Evolutionary conservation across 257 asterid species (phyloP).

Genomic region (Fraxinus anomala): DNA sequence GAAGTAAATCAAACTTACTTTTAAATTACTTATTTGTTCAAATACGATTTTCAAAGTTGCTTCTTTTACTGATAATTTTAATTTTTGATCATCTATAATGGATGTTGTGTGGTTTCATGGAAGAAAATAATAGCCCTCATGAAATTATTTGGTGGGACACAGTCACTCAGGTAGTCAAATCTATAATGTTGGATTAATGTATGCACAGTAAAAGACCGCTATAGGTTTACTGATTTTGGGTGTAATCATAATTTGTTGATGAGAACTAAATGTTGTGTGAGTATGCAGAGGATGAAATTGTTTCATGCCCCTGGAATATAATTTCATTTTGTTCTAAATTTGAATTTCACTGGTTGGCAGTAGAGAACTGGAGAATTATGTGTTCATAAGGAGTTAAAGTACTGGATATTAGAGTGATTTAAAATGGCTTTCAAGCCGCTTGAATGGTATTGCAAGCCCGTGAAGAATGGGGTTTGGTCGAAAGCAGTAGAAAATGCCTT

Average conservation of each 20-base stretch:
- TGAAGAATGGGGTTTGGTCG: slow-evolving; percentile 75
- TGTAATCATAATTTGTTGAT: background rate
- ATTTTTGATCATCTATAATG: background rate
- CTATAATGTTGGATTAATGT: background rate
- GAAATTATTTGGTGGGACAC: background rate
- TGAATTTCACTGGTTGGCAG: slow-evolving; percentile 7
- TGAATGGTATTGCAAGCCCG: slow-evolving; percentile 91
- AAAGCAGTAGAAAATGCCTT: slow-evolving; percentile 78
- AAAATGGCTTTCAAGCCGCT: slow-evolving; percentile 74
- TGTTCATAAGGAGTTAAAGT: slow-evolving; percentile 30
- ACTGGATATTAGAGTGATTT: slow-evolving; percentile 20
- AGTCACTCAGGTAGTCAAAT: background rate
- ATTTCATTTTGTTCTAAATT: slow-evolving; percentile 13
- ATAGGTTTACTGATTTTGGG: slow-evolving; percentile 9
- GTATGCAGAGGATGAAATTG: slow-evolving; percentile 15
- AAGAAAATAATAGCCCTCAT: background rate
- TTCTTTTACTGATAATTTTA: background rate
- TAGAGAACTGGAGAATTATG: slow-evolving; percentile 15
- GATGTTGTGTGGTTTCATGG: slow-evolving; percentile 4
- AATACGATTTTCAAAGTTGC: background rate
- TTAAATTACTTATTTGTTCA: background rate
- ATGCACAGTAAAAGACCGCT: background rate
- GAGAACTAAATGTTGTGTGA: background rate
- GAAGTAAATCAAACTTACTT: background rate
- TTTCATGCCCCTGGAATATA: slow-evolving; percentile 22